Evolutionary conservation across 2,329 filamentous ascomycete genomes (phyloP).

Genomic region (Fusarium domesticum): DNA sequence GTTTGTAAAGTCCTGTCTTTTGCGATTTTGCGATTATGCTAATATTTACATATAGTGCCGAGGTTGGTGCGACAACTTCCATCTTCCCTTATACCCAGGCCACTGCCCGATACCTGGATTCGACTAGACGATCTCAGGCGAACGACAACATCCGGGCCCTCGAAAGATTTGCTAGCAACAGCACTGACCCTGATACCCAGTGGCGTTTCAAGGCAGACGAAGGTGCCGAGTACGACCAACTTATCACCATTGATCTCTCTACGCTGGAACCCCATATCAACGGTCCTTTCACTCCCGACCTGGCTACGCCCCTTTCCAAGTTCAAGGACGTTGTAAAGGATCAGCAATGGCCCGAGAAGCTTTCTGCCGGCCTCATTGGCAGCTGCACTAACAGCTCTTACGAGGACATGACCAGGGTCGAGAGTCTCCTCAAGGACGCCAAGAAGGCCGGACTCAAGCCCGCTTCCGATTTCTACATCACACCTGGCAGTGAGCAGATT

Average conservation of each 20-base stretch:
- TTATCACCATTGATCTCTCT: conserved; percentile 93
- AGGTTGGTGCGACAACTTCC: conserved; percentile 93
- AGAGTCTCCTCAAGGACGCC: conserved; percentile 77
- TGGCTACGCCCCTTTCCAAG: conserved; percentile 96
- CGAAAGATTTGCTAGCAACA: conserved; percentile 49
- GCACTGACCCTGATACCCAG: conserved; percentile 44
- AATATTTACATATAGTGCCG: too few relatives aligned
- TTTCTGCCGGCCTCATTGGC: conserved; percentile 95
- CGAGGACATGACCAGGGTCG: conserved; percentile 90
- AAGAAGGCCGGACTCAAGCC: conserved; percentile 90
- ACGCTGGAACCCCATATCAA: conserved; percentile 98
- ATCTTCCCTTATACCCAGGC: conserved; percentile 88
- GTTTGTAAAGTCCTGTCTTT: background rate
- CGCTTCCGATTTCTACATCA: conserved; percentile 90
- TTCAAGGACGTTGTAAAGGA: conserved; percentile 91
- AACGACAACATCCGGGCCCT: conserved; percentile 63
- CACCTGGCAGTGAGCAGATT: conserved; percentile 95
- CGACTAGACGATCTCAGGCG: conserved; percentile 67
- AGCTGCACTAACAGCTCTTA: conserved; percentile 93
- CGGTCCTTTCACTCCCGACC: conserved; percentile 96
- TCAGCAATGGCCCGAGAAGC: conserved; percentile 93
- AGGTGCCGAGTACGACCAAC: conserved; percentile 87
- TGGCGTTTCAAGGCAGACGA: conserved; percentile 74
- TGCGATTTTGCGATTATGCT: too few relatives aligned
- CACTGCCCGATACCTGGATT: conserved; percentile 79